A percentile compares a stretch with the other conserved stretches of the same genome.
Evolutionary conservation across 202 grass and related monocot species (phyloP).

Genomic region (Eragrostis tef): DNA sequence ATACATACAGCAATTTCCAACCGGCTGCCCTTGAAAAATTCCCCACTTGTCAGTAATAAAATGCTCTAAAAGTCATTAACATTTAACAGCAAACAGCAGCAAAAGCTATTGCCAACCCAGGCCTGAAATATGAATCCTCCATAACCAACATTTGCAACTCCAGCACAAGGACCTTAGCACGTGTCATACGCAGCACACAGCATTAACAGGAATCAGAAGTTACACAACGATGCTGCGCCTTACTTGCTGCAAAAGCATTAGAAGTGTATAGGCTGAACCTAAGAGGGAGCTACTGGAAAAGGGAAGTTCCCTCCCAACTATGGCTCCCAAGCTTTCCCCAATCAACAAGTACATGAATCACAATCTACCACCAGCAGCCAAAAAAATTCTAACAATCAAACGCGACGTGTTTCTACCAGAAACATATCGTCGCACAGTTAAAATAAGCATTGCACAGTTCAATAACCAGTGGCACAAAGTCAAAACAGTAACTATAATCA

Average conservation of each 20-base stretch:
- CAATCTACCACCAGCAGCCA: background rate
- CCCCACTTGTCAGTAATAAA: background rate
- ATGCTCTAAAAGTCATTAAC: background rate
- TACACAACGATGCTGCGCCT: background rate
- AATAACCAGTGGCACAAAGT: too few species aligned
- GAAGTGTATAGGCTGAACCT: background rate
- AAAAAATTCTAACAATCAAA: background rate
- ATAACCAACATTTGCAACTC: background rate
- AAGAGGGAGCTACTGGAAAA: background rate
- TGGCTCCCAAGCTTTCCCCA: conserved; percentile 15
- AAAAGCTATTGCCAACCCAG: background rate
- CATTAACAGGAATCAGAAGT: background rate
- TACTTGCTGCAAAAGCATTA: conserved; percentile 4
- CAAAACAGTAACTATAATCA: too few species aligned
- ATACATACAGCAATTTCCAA: background rate
- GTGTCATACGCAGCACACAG: background rate
- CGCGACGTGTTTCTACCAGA: background rate
- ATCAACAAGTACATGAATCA: background rate
- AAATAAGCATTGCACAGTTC: background rate
- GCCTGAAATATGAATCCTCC: too few species aligned
- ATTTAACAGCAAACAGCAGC: background rate
- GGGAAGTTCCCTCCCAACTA: background rate
- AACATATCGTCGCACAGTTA: background rate
- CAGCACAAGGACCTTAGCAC: background rate
- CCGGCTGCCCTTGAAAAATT: background rate